These are phyloP conservation scores for Mycena belliarum DNA, from an alignment of 768 basidiomycete species.

Conservation along the genomic window DNA sequence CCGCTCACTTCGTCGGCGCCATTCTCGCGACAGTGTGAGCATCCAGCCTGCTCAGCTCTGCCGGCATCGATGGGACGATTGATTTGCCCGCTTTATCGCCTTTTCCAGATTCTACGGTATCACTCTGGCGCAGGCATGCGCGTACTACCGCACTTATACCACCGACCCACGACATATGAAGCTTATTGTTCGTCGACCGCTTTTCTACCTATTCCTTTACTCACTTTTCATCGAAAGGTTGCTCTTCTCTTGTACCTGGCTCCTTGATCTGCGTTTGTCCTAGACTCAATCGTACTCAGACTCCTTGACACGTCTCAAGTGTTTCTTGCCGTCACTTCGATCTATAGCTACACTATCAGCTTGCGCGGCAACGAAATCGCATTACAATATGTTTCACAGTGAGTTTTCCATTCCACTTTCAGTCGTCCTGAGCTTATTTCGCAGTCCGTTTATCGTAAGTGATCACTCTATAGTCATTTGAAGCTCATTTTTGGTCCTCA, in stretches of 20 bases:
- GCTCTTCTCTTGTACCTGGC: slow-evolving; percentile 17
- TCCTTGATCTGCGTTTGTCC: not conserved
- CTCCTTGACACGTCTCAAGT: slow-evolving; percentile 22
- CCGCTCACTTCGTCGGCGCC: slow-evolving; percentile 28
- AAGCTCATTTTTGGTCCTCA: not conserved
- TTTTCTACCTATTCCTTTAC: not conserved
- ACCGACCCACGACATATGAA: slow-evolving; percentile 32
- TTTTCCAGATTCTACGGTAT: slow-evolving; percentile 34
- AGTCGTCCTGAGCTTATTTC: not conserved
- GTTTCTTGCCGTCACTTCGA: slow-evolving; percentile 7
- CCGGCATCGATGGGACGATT: not conserved
- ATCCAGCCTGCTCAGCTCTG: too few relatives aligned
- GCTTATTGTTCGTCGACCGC: slow-evolving; percentile 26
- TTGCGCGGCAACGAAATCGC: slow-evolving; percentile 11
- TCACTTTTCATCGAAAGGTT: slow-evolving; percentile 19
- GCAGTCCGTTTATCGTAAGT: slow-evolving; percentile 17
- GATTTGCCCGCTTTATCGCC: not conserved
- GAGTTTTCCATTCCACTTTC: not conserved
- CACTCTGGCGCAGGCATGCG: slow-evolving; percentile 35
- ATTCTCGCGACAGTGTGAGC: slow-evolving; percentile 33
- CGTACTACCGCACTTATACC: slow-evolving; percentile 32
- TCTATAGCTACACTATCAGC: slow-evolving; percentile 19
- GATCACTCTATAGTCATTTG: not conserved
- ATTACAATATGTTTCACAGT: slow-evolving; percentile 18
- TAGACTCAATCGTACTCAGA: slow-evolving; percentile 7